phyloP scores from a whole-genome alignment of 106 monocot species.

The Dendrobium officinale region DNA sequence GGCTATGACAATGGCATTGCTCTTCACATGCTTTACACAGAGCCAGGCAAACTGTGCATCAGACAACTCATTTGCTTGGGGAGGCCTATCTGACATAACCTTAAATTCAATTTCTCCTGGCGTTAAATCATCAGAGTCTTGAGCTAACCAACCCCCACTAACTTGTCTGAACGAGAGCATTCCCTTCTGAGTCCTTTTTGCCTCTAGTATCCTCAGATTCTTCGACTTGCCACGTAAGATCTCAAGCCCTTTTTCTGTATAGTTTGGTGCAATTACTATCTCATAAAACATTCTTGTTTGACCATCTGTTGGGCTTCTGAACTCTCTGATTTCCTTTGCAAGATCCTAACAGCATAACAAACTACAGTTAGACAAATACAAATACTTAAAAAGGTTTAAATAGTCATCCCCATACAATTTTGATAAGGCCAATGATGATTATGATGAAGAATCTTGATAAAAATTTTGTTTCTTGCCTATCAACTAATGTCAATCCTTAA shows the following conservation, averaged over 20 bases:
- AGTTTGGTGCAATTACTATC: conserved; percentile 86
- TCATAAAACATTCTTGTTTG: conserved; percentile 95
- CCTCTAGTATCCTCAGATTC: conserved; percentile 88
- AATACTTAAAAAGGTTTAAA: background rate
- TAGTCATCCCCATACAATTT: background rate
- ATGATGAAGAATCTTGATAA: background rate
- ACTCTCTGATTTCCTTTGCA: conserved; percentile 97
- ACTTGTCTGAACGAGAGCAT: conserved; percentile 88
- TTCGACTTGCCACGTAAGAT: conserved; percentile 87
- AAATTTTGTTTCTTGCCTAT: background rate
- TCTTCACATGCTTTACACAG: conserved; percentile 98
- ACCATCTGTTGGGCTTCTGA: conserved; percentile 86
- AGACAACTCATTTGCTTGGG: conserved; percentile 37
- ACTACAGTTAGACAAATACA: background rate
- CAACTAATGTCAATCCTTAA: background rate
- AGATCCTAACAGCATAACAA: conserved; percentile 46
- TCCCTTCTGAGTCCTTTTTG: conserved; percentile 70
- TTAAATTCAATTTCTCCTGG: conserved; percentile 71
- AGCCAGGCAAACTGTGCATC: conserved; percentile 96
- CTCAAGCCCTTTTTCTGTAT: conserved; percentile 86
- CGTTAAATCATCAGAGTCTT: conserved; percentile 78
- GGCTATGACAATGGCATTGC: conserved; percentile 95
- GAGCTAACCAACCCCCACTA: conserved; percentile 85
- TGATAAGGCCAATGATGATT: background rate
- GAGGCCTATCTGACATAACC: conserved; percentile 45